A percentile compares a stretch with the other conserved stretches of the same genome.
Conservation (phyloP, 2,329 filamentous ascomycete species). For the Talaromyces rugulosus region DNA sequence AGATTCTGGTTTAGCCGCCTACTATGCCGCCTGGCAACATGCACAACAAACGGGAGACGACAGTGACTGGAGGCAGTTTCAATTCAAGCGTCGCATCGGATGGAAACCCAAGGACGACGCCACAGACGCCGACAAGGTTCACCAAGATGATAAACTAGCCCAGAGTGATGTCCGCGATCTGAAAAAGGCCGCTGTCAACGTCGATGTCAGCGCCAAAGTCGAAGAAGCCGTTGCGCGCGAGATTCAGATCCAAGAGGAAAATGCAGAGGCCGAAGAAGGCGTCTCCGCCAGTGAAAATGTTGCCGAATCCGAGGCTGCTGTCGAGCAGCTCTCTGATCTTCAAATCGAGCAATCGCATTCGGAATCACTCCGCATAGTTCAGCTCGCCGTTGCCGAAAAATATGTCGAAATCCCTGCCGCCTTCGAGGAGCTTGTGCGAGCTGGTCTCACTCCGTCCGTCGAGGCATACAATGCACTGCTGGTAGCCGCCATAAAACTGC, state of each 20-base stretch:
- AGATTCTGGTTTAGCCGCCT: conserved; percentile 75
- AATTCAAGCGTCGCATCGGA: conserved; percentile 82
- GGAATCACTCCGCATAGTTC: conserved; percentile 74
- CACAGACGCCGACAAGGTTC: conserved; percentile 22
- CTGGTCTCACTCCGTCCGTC: conserved; percentile 74
- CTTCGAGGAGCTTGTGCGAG: conserved; percentile 84
- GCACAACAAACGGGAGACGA: conserved; percentile 65
- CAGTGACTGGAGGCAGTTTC: conserved; percentile 86
- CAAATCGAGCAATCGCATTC: conserved; percentile 60
- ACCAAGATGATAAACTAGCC: conserved; percentile 31
- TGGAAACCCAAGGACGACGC: conserved; percentile 64
- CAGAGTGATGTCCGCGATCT: conserved; percentile 54
- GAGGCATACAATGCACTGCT: conserved; percentile 90
- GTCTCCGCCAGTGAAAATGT: conserved; percentile 26
- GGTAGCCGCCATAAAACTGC: conserved; percentile 76
- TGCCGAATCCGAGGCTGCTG: conserved; percentile 17
- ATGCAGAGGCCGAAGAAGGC: conserved; percentile 38
- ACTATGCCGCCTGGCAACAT: conserved; percentile 86
- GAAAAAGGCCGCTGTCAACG: conserved; percentile 48
- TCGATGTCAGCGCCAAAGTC: conserved; percentile 65
- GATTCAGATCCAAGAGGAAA: conserved; percentile 58
- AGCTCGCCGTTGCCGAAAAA: conserved; percentile 65
- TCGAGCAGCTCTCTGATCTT: conserved; percentile 41
- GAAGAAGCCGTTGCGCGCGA: conserved; percentile 80
- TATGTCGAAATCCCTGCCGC: conserved; percentile 85